Conservation (phyloP, 805 yeast genomes). For the Komagataella pastoris region DNA sequence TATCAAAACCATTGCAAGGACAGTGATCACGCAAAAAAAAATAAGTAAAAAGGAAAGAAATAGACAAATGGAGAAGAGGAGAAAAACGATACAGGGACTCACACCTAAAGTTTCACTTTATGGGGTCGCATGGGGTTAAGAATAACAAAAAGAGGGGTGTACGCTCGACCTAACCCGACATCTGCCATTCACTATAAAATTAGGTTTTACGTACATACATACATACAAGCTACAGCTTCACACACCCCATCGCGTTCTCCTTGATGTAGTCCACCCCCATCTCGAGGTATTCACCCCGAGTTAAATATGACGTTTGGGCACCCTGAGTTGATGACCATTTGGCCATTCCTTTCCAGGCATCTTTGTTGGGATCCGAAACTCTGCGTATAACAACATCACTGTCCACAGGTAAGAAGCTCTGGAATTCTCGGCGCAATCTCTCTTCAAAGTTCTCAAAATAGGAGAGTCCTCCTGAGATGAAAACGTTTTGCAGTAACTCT, state of each 20-base stretch:
- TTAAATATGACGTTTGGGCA: conserved; percentile 31
- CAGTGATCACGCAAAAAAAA: conserved; percentile 2
- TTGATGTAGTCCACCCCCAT: conserved; percentile 81
- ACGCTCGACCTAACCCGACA: background rate
- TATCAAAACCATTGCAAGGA: conserved; percentile 32
- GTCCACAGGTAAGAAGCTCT: conserved; percentile 56
- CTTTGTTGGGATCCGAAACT: conserved; percentile 59
- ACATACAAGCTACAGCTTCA: conserved; percentile 7
- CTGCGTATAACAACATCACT: conserved; percentile 43
- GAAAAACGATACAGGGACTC: conserved; percentile 1
- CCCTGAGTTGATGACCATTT: conserved; percentile 48
- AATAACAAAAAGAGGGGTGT: background rate
- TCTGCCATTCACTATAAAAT: background rate
- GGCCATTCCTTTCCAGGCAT: conserved; percentile 94
- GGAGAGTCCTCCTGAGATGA: conserved; percentile 81
- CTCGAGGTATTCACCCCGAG: conserved; percentile 71
- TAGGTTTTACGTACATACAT: background rate
- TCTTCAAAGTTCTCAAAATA: conserved; percentile 48
- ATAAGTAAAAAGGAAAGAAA: conserved; percentile 18
- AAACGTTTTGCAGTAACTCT: conserved; percentile 46
- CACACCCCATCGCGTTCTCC: conserved; percentile 64
- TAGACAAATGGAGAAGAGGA: background rate
- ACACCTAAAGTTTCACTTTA: background rate
- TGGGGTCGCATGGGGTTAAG: background rate
- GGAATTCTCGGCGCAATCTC: conserved; percentile 60